phyloP scores from a whole-genome alignment of 2,329 filamentous ascomycete species.

The Trichophyton equinum region DNA sequence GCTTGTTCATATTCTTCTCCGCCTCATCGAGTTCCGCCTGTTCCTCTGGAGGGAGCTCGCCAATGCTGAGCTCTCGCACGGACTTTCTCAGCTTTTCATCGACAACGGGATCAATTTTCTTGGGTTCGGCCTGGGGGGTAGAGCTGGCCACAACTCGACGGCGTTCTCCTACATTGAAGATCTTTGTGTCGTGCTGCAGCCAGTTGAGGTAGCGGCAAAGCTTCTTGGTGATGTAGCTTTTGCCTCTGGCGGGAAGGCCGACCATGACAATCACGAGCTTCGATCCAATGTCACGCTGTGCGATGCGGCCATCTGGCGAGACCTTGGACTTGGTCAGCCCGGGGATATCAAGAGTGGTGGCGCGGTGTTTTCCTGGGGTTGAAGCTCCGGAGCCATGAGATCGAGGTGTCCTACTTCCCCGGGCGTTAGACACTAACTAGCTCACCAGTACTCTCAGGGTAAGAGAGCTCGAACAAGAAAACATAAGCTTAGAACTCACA shows the following conservation, averaged over 20 bases:
- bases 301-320: slow-evolving; percentile 88
- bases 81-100: slow-evolving; percentile 34
- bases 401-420: slow-evolving; percentile 6
- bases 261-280: slow-evolving; percentile 99
- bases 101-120: slow-evolving; percentile 15
- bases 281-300: slow-evolving; percentile 83
- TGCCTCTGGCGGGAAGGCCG: slow-evolving; percentile 83
- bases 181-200: slow-evolving; percentile 89
- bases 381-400: slow-evolving; percentile 58
- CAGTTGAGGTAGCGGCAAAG: slow-evolving; percentile 88
- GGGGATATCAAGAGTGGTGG: slow-evolving; percentile 92
- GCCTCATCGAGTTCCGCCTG: slow-evolving; percentile 13
- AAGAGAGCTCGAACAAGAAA: slow-evolving; percentile 9
- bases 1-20: neutral
- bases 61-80: slow-evolving; percentile 33
- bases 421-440: neutral
- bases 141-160: slow-evolving; percentile 60
- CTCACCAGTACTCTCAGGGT: neutral
- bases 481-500: slow-evolving; percentile 36
- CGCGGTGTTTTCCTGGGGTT: slow-evolving; percentile 69
- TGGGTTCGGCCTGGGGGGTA: neutral
- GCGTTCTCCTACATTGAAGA: slow-evolving; percentile 95
- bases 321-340: slow-evolving; percentile 91
- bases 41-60: slow-evolving; percentile 14
- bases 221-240: slow-evolving; percentile 99